These are phyloP conservation scores for Neurospora sp. DNA, from an alignment of 495 filamentous ascomycete species.

Conservation along the genomic window DNA sequence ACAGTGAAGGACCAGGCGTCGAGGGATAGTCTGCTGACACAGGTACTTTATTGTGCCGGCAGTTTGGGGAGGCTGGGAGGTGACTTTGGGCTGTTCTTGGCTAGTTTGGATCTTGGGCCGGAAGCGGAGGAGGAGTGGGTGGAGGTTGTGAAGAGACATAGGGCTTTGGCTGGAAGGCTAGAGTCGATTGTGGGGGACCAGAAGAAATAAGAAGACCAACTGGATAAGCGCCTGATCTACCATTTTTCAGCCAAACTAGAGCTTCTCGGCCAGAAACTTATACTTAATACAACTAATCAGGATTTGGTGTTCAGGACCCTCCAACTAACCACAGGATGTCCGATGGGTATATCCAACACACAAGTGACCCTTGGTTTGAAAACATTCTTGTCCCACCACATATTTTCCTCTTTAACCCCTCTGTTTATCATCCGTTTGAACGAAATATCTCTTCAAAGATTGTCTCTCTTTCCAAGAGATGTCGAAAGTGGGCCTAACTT, in stretches of 20 bases:
- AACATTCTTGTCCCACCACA: not conserved
- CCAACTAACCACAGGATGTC: not conserved
- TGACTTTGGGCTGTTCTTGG: slow-evolving; percentile 84
- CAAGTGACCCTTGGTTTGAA: not conserved
- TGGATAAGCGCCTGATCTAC: not conserved
- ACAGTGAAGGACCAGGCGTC: slow-evolving; percentile 72
- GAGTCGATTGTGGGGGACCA: slow-evolving; percentile 67
- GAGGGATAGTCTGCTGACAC: slow-evolving; percentile 79
- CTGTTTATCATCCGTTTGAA: not conserved
- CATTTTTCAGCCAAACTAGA: not conserved
- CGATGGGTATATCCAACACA: not conserved
- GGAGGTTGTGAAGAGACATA: slow-evolving; percentile 81
- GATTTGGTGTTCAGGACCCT: not conserved
- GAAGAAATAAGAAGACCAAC: slow-evolving; percentile 7
- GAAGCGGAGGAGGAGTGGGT: slow-evolving; percentile 72
- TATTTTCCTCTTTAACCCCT: not conserved
- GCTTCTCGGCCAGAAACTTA: not conserved
- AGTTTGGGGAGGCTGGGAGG: slow-evolving; percentile 86
- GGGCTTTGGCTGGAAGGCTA: slow-evolving; percentile 72
- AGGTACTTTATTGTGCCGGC: slow-evolving; percentile 90
- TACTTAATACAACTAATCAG: not conserved
- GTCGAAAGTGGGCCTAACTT: not conserved
- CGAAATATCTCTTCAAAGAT: not conserved
- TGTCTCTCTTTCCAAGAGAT: not conserved
- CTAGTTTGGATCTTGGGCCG: slow-evolving; percentile 46